Evolutionary conservation across 495 filamentous ascomycete genomes (phyloP).

Genomic region (Pyrenopolyporus hunteri): DNA sequence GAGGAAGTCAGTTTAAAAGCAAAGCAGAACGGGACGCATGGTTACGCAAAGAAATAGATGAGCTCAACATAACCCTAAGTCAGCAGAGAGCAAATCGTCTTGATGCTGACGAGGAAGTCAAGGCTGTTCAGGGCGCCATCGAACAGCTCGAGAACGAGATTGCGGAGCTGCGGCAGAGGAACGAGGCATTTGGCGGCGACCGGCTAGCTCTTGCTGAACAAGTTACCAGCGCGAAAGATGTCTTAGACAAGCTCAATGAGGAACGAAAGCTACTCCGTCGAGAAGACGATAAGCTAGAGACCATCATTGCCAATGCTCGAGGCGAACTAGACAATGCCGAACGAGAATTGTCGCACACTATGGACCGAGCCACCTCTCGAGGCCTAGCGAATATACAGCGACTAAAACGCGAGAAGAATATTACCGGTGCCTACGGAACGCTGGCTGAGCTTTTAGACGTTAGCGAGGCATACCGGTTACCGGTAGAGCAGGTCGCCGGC

Average conservation of each 20-base stretch:
- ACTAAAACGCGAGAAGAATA: constrained; percentile 74
- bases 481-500: constrained; percentile 91
- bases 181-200: constrained; percentile 78
- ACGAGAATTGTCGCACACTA: constrained; percentile 75
- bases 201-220: constrained; percentile 73
- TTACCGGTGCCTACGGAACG: constrained; percentile 91
- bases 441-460: constrained; percentile 89
- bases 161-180: constrained; percentile 67
- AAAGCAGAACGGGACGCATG: constrained; percentile 87
- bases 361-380: constrained; percentile 85
- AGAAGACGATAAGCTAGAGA: constrained; percentile 85
- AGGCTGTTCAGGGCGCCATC: constrained; percentile 72
- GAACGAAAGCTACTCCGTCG: constrained; percentile 90
- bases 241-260: constrained; percentile 78
- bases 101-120: constrained; percentile 86
- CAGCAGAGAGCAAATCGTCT: constrained; percentile 81
- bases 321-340: constrained; percentile 78
- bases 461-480: constrained; percentile 80
- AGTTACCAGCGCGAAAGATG: constrained; percentile 79
- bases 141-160: constrained; percentile 73
- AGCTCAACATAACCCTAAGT: constrained; percentile 74
- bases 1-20: constrained; percentile 84
- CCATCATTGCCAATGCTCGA: constrained; percentile 73
- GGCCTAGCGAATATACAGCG: constrained; percentile 82
- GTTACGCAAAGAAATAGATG: constrained; percentile 79